Conservation (phyloP, 1,284 basidiomycete species). For the Ustilago curta region DNA sequence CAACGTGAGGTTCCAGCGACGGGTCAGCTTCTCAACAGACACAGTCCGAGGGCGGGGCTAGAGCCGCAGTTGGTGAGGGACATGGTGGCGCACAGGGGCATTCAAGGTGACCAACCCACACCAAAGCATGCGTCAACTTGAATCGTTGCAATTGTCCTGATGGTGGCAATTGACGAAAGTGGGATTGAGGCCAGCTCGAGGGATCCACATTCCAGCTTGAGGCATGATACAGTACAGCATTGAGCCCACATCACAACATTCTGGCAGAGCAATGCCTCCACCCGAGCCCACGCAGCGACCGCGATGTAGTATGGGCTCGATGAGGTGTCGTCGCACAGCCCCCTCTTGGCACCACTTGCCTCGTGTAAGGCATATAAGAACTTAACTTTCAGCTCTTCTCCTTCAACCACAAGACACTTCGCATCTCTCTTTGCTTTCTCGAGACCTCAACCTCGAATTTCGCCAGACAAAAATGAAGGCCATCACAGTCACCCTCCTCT, state of each 20-base stretch:
- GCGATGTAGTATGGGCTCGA: too few relatives aligned
- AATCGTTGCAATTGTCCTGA: conserved; percentile 2
- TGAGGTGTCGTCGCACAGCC: too few relatives aligned
- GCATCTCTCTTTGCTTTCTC: not conserved
- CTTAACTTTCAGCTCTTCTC: too few relatives aligned
- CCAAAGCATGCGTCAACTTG: conserved; percentile 1
- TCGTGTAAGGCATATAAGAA: too few relatives aligned
- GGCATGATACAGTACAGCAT: too few relatives aligned
- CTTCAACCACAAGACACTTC: not conserved
- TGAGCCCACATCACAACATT: not conserved
- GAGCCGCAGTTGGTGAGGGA: not conserved
- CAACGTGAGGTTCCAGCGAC: too few relatives aligned
- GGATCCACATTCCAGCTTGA: not conserved
- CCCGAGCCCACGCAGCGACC: too few relatives aligned
- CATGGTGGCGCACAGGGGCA: not conserved
- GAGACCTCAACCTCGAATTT: not conserved
- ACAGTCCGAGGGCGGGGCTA: too few relatives aligned
- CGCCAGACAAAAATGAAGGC: not conserved
- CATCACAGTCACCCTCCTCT: conserved; percentile 8
- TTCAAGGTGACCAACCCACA: not conserved
- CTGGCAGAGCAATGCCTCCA: too few relatives aligned
- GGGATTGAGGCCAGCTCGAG: not conserved
- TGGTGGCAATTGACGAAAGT: not conserved
- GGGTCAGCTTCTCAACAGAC: too few relatives aligned
- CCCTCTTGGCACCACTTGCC: too few relatives aligned